These are phyloP conservation scores for Platanthera guangdongensis DNA, from an alignment of 106 monocot genomes.

Conservation along the genomic window DNA sequence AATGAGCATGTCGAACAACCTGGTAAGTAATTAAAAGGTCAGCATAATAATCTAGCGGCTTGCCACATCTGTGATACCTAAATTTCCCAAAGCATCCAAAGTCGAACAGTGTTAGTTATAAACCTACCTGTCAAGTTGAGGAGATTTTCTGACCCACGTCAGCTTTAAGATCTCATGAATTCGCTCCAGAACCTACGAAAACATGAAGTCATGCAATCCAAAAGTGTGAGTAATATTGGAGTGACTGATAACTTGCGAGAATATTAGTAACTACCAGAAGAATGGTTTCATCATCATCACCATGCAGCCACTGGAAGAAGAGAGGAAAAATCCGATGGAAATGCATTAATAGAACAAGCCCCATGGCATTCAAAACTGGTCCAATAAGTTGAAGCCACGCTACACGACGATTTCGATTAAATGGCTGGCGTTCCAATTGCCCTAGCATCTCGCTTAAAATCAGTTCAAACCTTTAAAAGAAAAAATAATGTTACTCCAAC, in stretches of 20 bases:
- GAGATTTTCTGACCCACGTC: constrained; percentile 87
- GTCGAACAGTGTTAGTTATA: not conserved
- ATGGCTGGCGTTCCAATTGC: constrained; percentile 86
- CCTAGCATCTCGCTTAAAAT: constrained; percentile 82
- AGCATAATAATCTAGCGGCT: not conserved
- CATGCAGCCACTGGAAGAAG: constrained; percentile 88
- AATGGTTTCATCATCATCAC: constrained; percentile 82
- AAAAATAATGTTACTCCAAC: not conserved
- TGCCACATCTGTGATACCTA: not conserved
- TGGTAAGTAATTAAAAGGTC: constrained; percentile 10
- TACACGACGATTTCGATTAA: constrained; percentile 59
- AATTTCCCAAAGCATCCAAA: not conserved
- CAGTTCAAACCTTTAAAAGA: constrained; percentile 56
- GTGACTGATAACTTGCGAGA: not conserved
- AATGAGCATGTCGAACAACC: constrained; percentile 74
- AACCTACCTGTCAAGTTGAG: constrained; percentile 56
- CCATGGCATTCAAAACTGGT: constrained; percentile 78
- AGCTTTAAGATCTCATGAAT: constrained; percentile 53
- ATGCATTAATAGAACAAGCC: constrained; percentile 77
- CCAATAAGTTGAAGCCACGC: constrained; percentile 74
- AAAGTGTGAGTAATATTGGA: not conserved
- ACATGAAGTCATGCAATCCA: not conserved
- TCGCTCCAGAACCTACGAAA: constrained; percentile 59
- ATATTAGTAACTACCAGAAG: constrained; percentile 38
- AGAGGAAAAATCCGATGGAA: constrained; percentile 79